Evolutionary conservation across 2,329 filamentous ascomycete species (phyloP), one percentile per base, ranked within the genome.

Genomic region (Lachnellula cervina): DNA sequence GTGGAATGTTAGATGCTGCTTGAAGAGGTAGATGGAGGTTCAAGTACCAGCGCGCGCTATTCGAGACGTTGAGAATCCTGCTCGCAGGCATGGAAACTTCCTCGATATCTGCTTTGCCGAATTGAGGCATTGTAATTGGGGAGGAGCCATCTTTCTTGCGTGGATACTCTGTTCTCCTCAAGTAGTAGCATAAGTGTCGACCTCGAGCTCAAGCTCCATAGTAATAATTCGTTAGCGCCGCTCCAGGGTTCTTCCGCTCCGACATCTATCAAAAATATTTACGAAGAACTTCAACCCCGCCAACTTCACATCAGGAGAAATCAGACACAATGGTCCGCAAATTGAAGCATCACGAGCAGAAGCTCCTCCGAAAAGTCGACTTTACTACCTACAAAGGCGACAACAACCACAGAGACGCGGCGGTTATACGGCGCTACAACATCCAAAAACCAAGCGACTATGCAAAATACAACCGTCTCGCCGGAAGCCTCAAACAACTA

Each of bases 341-440:
- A 78, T 84, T 99, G 70, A 97, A 97, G 76, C 84, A 96, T 75
- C 93, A 97, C 76, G 94, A 99, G 84, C 85, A 94, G 72, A 95
- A 94, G 81, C 88, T 97, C 70, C 83, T 97, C 63, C 80, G 82
- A 67, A 93, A 93, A 71, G 91, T 94, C 74, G 92, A 99, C 76
- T 96, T 99, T 75, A 86, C 92, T 71, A 94, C 88, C 69, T 96
- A 93, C 80, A 94, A 94, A 74, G 86, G 86, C 69, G 92, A 97
- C 76, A 83, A 87, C 69, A 80, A 84, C 66, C 94, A 99, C 76
- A 87, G 93, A 71, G 89, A 93, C 74, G 84, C 90, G 54, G 76
- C 79, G 46, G 83, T 97, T 58, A 82, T 89, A 59, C 84, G 90
- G 55, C 86, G 92, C 60, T 99, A 99, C 74, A 88, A 89, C 75